These are phyloP conservation scores for Aspergillus neotritici DNA, from an alignment of 2,329 filamentous ascomycete genomes.

Conservation along the genomic window DNA sequence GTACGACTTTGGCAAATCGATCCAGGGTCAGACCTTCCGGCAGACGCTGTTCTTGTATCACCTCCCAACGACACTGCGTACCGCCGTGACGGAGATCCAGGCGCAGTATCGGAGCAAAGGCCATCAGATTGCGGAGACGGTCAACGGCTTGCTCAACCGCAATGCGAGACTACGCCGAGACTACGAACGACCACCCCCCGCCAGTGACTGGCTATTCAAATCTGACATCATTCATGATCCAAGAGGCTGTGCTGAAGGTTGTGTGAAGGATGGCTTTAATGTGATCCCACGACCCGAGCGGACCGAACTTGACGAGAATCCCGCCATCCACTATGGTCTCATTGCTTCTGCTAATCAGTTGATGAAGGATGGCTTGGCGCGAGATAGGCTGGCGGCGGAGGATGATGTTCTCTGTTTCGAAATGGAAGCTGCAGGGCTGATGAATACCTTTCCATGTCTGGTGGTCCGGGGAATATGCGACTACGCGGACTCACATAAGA, in stretches of 20 bases:
- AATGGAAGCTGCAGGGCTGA: background rate
- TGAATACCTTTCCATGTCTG: background rate
- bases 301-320: background rate
- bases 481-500: too few relatives aligned
- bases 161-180: too few relatives aligned
- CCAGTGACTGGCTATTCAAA: background rate
- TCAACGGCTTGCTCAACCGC: too few relatives aligned
- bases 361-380: background rate
- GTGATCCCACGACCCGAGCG: background rate
- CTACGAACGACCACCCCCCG: background rate
- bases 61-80: too few relatives aligned
- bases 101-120: too few relatives aligned
- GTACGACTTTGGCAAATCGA: background rate
- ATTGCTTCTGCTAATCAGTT: constrained; percentile 1
- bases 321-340: background rate
- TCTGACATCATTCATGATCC: background rate
- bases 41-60: background rate
- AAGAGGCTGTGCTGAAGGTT: background rate
- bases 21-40: background rate
- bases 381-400: background rate
- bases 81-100: too few relatives aligned
- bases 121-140: too few relatives aligned
- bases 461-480: constrained; percentile 1
- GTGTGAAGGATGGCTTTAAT: background rate
- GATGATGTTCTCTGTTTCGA: background rate